phyloP scores from a whole-genome alignment of 1,284 basidiomycete genomes.

The Irpex rosettiformis region DNA sequence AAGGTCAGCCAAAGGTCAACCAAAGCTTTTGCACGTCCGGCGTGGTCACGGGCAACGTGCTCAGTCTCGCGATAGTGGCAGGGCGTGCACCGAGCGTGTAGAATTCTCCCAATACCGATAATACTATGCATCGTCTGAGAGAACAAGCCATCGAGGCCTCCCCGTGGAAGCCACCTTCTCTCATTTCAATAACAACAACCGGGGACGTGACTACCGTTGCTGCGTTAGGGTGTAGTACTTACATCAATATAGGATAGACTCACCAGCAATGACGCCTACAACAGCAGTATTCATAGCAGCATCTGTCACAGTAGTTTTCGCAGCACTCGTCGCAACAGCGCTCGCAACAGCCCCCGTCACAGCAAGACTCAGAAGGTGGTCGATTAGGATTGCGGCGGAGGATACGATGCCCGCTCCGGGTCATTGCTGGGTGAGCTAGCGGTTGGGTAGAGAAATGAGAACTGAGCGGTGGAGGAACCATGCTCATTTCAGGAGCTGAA shows the following conservation, averaged over 20 bases:
- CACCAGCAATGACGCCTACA: slow-evolving; percentile 13
- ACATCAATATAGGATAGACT: neutral
- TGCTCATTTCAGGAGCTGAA: slow-evolving; percentile 26
- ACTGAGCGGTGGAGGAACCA: slow-evolving; percentile 11
- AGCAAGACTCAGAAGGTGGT: slow-evolving; percentile 8
- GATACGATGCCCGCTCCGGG: slow-evolving; percentile 15
- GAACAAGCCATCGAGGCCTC: neutral
- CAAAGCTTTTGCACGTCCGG: no score
- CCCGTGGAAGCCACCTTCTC: neutral
- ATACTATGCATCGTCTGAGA: neutral
- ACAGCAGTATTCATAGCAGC: slow-evolving; percentile 9
- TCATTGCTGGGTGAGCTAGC: slow-evolving; percentile 21
- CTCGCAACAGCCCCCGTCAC: slow-evolving; percentile 15
- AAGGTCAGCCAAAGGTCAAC: no score
- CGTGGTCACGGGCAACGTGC: neutral
- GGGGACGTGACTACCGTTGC: neutral
- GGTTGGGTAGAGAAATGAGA: slow-evolving; percentile 21
- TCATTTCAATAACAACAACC: slow-evolving; percentile 11
- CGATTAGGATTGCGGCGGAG: slow-evolving; percentile 8
- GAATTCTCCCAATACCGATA: no score
- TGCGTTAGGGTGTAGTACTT: no score
- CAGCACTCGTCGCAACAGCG: slow-evolving; percentile 14
- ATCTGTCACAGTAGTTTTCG: slow-evolving; percentile 13
- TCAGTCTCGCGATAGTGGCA: no score
- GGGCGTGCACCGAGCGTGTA: no score